Conservation (phyloP, 345 rosid species). For the Erodium maritimum region DNA sequence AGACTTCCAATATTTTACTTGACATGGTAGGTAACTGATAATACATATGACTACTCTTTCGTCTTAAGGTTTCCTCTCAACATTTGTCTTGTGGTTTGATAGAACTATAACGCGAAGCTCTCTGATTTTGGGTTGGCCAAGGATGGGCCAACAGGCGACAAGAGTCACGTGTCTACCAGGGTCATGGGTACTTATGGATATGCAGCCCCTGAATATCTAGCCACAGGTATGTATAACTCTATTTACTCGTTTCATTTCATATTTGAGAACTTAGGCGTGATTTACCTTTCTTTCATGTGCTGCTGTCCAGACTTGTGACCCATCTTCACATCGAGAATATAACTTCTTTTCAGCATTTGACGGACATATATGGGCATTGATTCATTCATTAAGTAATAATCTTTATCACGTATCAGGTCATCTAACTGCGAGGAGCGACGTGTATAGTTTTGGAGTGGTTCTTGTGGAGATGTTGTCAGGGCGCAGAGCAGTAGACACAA, state of each 20-base stretch:
- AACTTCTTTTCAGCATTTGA: too few relatives aligned
- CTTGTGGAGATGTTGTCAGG: conserved; percentile 87
- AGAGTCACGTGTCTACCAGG: conserved; percentile 57
- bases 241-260: not conserved
- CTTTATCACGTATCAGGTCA: conserved; percentile 43
- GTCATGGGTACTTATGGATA: conserved; percentile 69
- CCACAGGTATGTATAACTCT: conserved; percentile 35
- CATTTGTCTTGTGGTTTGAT: too few relatives aligned
- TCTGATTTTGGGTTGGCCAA: conserved; percentile 78
- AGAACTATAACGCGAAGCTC: conserved; percentile 63
- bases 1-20: conserved; percentile 57
- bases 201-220: conserved; percentile 75
- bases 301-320: not conserved
- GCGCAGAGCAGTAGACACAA: conserved; percentile 75
- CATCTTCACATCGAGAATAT: too few relatives aligned
- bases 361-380: too few relatives aligned
- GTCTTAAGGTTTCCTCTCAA: not conserved
- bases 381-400: not conserved
- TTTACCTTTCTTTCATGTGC: not conserved
- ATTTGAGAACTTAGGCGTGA: conserved; percentile 1
- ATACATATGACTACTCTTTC: not conserved
- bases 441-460: conserved; percentile 90
- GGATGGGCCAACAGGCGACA: conserved; percentile 73
- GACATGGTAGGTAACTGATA: conserved; percentile 34
- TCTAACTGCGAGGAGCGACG: conserved; percentile 72